These are phyloP conservation scores for Fusarium guadeloupense DNA, from an alignment of 2,329 filamentous ascomycete genomes.

Conservation along the genomic window DNA sequence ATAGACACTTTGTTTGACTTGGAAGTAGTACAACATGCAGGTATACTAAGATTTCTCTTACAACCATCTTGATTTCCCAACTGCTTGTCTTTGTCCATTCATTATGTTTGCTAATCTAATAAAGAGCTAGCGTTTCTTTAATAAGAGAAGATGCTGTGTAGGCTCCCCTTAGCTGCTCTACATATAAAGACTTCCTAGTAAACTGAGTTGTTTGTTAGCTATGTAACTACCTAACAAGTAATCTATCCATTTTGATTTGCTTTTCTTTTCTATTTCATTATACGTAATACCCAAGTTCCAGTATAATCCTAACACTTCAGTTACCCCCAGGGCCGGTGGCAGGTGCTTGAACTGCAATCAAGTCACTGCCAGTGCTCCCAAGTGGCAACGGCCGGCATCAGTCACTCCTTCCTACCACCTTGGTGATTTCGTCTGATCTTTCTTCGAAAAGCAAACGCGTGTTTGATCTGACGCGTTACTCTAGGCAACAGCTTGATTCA, in stretches of 20 bases:
- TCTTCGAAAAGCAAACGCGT: neutral
- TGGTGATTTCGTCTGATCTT: neutral
- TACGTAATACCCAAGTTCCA: neutral
- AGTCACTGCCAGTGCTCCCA: constrained; percentile 18
- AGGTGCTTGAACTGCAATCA: neutral
- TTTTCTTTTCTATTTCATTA: neutral
- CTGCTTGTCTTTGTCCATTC: neutral
- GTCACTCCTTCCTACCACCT: neutral
- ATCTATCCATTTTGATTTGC: too few species aligned
- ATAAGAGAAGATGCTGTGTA: neutral
- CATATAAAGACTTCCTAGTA: too few species aligned
- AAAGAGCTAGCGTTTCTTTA: neutral
- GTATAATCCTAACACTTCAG: neutral
- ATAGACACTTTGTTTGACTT: neutral
- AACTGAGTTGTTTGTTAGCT: too few species aligned
- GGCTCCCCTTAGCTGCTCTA: neutral
- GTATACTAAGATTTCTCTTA: neutral
- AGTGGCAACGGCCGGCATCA: constrained; percentile 4
- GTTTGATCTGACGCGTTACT: neutral
- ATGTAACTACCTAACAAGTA: too few species aligned
- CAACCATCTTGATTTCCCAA: neutral
- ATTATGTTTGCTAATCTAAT: neutral
- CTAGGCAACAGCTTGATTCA: constrained; percentile 8
- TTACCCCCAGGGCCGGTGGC: neutral
- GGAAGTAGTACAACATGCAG: neutral